A percentile compares a stretch with the other conserved stretches of the same genome.
phyloP scores from a whole-genome alignment of 2,329 filamentous ascomycete genomes.

The Phoma sp. region DNA sequence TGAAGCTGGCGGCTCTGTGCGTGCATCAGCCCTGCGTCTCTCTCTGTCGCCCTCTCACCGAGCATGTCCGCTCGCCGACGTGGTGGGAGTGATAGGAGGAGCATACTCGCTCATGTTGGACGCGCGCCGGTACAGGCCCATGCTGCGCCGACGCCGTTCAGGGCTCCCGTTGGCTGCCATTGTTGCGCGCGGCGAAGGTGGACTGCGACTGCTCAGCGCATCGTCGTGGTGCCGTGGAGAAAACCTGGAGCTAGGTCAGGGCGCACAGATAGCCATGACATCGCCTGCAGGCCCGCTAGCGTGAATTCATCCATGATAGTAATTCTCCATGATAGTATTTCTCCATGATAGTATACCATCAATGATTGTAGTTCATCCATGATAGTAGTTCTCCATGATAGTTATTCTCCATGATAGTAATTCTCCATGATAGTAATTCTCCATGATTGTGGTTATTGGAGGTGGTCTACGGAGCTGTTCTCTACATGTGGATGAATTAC shows the following conservation, averaged over 20 bases:
- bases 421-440: no score
- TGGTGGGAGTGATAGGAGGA: not conserved
- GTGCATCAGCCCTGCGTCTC: slow-evolving; percentile 1
- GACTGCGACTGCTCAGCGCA: not conserved
- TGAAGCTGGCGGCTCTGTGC: slow-evolving; percentile 66
- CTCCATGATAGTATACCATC: no score
- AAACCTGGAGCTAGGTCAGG: slow-evolving; percentile 5
- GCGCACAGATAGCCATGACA: slow-evolving; percentile 17
- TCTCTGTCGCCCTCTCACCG: not conserved
- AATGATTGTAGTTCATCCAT: no score
- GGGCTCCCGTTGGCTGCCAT: slow-evolving; percentile 45
- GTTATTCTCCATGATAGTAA: no score
- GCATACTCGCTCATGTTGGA: slow-evolving; percentile 66
- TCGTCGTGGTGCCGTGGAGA: slow-evolving; percentile 1
- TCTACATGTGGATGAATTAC: no score
- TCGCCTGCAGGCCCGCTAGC: not conserved
- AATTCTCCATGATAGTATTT: no score
- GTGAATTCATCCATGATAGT: no score
- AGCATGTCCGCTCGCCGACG: not conserved
- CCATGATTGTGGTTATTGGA: no score
- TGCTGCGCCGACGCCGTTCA: slow-evolving; percentile 43
- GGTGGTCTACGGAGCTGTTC: no score
- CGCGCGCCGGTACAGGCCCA: slow-evolving; percentile 66
- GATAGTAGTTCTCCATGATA: no score
- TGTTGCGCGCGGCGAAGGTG: slow-evolving; percentile 9